Base-by-base conservation (phyloP, 441 rosid genomes). In the Corymbia citriodora region DNA sequence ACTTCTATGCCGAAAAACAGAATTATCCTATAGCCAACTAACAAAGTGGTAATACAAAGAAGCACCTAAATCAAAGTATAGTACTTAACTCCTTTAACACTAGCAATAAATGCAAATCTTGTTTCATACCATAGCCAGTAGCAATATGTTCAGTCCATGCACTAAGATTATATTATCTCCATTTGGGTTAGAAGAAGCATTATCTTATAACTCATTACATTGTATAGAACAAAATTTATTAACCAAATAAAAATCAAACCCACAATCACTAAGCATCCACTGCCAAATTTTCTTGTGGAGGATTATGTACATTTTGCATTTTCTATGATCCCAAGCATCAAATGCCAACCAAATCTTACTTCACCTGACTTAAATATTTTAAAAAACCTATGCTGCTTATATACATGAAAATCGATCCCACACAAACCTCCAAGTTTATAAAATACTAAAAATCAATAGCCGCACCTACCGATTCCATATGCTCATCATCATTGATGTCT, bases 391-490 rank as follows among this genome's bases (percentile, higher is more conserved):
- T 3, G n/a, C 52, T 23, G n/a, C 17, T 79, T 21, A 79, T 21
- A 79, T 4, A 2, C n/a, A 23, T 14, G 52, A 23, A 79, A 45
- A 79, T 79, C 18, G 4, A 79, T 4, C 85, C 85, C n/a, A 45
- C 52, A 79, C 10, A 48, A 79, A 23, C 29, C 18, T 87, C 88
- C 88, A 36, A n/a, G 57, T 53, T 36, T 23, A 87, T n/a, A 55
- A 87, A 87, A 13, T 55, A 52, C 40, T 7, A 31, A 23, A 31
- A 54, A 1, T 31, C 0, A 53, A 87, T 23, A 82, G 45, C 10
- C 11, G 55, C 79, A 94, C 98, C 94, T 92, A 98, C 99, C 48
- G 99, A 95, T 82, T 97, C 99, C 50, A 97, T 95, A 94, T 96
- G 94, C 87, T 98, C 99, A 82, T 97, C 97, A 21, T 98, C 99